phyloP scores from a whole-genome alignment of 805 yeast genomes.

The Ogataea saltuana region DNA sequence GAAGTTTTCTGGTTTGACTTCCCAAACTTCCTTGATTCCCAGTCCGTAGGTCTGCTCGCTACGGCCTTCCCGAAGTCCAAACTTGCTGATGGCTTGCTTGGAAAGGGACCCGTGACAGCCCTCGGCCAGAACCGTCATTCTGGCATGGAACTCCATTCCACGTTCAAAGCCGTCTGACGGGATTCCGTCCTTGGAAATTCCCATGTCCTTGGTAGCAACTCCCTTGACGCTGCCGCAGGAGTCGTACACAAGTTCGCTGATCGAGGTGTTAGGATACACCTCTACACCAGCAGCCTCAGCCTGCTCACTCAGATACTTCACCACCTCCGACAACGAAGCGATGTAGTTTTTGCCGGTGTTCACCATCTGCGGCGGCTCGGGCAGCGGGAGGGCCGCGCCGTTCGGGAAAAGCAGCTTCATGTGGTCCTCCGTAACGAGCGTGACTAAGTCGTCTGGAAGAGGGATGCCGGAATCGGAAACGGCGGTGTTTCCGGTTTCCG shows the following conservation, averaged over 20 bases:
- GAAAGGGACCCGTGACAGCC: conserved; percentile 98
- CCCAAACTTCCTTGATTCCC: conserved; percentile 98
- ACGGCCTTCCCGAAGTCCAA: conserved; percentile 60
- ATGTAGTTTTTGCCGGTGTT: conserved; percentile 83
- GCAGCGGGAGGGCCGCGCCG: conserved; percentile 61
- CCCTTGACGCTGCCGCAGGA: conserved; percentile 70
- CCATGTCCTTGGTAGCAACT: conserved; percentile 93
- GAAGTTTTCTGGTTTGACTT: conserved; percentile 80
- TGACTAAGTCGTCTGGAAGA: conserved; percentile 73
- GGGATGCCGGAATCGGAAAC: conserved; percentile 73
- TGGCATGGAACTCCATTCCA: conserved; percentile 96
- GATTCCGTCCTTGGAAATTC: conserved; percentile 69
- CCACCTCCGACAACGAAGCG: conserved; percentile 79
- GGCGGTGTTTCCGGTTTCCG: conserved; percentile 49
- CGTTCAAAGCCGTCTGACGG: conserved; percentile 87
- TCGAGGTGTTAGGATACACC: conserved; percentile 87
- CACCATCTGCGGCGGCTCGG: conserved; percentile 90
- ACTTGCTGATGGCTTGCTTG: conserved; percentile 72
- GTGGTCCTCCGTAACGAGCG: conserved; percentile 72
- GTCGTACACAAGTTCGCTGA: conserved; percentile 71
- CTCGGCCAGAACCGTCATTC: conserved; percentile 87
- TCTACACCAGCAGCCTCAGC: conserved; percentile 96
- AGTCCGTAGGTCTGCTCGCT: conserved; percentile 90
- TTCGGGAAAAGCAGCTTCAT: conserved; percentile 68
- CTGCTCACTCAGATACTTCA: conserved; percentile 75